Base-by-base conservation (phyloP, 495 filamentous ascomycete genomes). In the Hypoxylon rickii region DNA sequence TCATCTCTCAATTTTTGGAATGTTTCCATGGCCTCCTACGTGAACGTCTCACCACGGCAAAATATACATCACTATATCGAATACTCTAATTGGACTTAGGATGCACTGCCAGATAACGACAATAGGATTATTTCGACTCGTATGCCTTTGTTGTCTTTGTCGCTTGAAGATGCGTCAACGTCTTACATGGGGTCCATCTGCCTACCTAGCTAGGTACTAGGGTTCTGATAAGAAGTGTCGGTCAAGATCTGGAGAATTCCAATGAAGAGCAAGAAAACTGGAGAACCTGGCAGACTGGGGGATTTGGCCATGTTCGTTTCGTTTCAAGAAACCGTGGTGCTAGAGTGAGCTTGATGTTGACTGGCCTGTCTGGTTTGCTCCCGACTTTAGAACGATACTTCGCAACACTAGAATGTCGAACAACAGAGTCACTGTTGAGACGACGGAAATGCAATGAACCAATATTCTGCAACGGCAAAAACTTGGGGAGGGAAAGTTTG, bases 131-230 rank as follows among this genome's bases (percentile, higher is more conserved):
- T 34, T 3, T 7, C 32, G 32, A 13, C 5, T 34, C 3, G 13
- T 32, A 42, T 47, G 10, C 19, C 45, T 34, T 38, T 34, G 36
- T 44, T 43, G 32, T 22, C 39, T 32, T 55, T 22, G 58, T 22
- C 48, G 58, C 48, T 51, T 45, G 43, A 57, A 36, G 52, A 62
- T 57, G 52, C 52, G 48, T 57, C 58, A 57, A 62, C 43, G 52
- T 62, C 47, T 62, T 49, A 62, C 52, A 43, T n/a, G 7, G 34
- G 8, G n/a, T n/a, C n/a, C 5, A 13, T n/a, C 15, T 13, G 8
- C 7, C 3, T 34, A 34, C 32, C 32, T 34, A 34, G 32, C 3
- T 61, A 55, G 56, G 29, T 33, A 24, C 22, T 31, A 45, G 3
- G 22, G 13, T 24, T n/a, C n/a, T n/a, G 40, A 41, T 44, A 41